Percentiles rank a stretch among this genome's conserved stretches.
These are phyloP conservation scores for Malus hybrid DNA, from an alignment of 331 rosid species.

Conservation along the genomic window DNA sequence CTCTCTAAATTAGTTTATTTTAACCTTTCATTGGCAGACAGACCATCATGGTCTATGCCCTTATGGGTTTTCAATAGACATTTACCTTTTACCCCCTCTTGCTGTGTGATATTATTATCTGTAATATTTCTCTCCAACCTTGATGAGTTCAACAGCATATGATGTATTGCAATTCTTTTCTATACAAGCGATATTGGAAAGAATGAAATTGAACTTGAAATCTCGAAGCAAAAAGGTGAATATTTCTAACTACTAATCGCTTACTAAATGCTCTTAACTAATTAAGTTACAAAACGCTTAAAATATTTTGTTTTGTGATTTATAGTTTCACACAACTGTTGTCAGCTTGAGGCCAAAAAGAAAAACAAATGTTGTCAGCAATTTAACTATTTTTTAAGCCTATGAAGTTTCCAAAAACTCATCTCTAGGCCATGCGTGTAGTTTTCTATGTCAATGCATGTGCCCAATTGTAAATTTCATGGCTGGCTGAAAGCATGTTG, in stretches of 20 bases:
- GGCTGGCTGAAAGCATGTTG: not conserved
- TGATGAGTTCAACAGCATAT: not conserved
- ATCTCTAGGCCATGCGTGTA: not conserved
- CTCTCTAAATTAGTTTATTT: not conserved
- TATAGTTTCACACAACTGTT: not conserved
- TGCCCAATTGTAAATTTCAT: not conserved
- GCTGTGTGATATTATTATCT: not conserved
- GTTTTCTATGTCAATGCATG: not conserved
- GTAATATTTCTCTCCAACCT: not conserved
- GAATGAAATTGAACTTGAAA: too few relatives aligned
- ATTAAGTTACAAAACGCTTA: too few relatives aligned
- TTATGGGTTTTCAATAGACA: not conserved
- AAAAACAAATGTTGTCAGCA: not conserved
- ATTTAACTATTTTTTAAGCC: not conserved
- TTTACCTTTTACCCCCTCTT: not conserved
- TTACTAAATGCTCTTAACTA: too few relatives aligned
- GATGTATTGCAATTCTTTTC: too few relatives aligned
- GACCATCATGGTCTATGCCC: not conserved
- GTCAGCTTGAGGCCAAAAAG: too few relatives aligned
- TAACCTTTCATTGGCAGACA: not conserved
- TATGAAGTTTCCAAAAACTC: not conserved
- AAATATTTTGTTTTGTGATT: too few relatives aligned
- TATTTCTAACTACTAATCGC: too few relatives aligned
- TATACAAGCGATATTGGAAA: too few relatives aligned
- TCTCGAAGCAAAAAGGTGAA: too few relatives aligned